Evolutionary conservation across 106 monocot genomes (phyloP).

Genomic region (Dendrobium chrysotoxum): DNA sequence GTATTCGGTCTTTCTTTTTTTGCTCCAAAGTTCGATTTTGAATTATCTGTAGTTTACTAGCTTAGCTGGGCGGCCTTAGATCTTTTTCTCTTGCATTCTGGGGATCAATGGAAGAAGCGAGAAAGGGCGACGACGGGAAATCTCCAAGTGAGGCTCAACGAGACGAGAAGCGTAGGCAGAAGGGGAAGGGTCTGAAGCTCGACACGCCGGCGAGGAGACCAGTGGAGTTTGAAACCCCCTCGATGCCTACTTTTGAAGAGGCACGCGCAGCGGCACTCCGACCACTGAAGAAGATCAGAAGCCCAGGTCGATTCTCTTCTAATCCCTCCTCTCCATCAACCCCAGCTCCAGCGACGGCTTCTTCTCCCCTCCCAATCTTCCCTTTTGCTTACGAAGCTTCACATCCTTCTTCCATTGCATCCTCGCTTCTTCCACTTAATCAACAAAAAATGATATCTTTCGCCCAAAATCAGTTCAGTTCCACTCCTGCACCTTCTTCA

Average conservation of each 20-base stretch:
- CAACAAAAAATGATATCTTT: slow-evolving; percentile 9
- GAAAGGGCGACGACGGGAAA: not conserved
- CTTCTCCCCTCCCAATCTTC: not conserved
- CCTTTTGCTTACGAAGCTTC: not conserved
- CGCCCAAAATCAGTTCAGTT: not conserved
- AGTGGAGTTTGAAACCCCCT: not conserved
- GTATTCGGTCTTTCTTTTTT: not conserved
- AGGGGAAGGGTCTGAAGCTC: slow-evolving; percentile 2
- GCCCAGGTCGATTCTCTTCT: not conserved
- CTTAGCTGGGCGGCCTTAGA: not conserved
- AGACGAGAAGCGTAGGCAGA: not conserved
- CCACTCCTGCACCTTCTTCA: not conserved
- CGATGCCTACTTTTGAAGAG: not conserved
- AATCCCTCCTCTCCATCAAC: not conserved
- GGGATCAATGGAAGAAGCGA: not conserved
- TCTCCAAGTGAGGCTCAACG: not conserved
- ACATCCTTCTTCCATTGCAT: not conserved
- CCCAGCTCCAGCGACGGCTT: not conserved
- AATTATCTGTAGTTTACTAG: not conserved
- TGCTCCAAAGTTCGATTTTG: not conserved
- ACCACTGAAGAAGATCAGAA: slow-evolving; percentile 2
- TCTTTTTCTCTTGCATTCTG: not conserved
- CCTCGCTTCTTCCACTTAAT: not conserved
- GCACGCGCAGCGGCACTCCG: not conserved
- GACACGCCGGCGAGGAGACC: not conserved